Base-by-base conservation (phyloP, 495 filamentous ascomycete genomes). In the Rhizodiscina lignyota region DNA sequence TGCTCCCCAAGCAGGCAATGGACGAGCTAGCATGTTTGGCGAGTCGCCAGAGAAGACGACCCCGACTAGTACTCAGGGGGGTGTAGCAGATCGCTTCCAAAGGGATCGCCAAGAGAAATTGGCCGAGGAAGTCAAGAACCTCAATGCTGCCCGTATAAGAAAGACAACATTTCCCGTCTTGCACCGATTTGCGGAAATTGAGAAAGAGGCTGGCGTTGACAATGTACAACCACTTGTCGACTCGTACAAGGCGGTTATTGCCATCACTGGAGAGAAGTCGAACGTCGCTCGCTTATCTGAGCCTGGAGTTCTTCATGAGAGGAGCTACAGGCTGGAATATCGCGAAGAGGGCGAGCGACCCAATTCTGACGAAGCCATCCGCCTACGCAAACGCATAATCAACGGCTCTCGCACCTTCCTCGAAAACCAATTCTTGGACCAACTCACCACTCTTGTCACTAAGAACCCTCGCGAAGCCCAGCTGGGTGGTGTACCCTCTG, bases 401-500 rank as follows among this genome's bases (percentile, higher is more conserved):
- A 66, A 75, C 39, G 84, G 85, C 3, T 84, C 81, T 21, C 73
- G 77, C 40, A 51, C 52, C 17, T 87, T 72, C 51, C 58, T 94
- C 22, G 86, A 94, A 50, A 74, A 66, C 36, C 61, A 55, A 34
- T 82, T 89, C 52, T 81, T 73, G 44, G 58, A 63, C 29, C 70
- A 83, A 38, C 61, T 94, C 26, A 78, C 92, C 43, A 58, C 50
- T n/a, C 54, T 75, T 16, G 77, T 96, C 37, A 58, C 68, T 20
- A 87, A 79, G 50, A 79, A 87, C 48, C 84, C 86, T 3, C 68
- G 75, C 32, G 84, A 94, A 51, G 91, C 89, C 6, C 83, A 81
- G 48, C 60, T 94, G 36, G 89, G 89, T 22, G 89, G 89, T 39
- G 71, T 83, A 23, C 89, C 89, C 0, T 81, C 82, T 30, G 72